Percentiles rank a stretch among this genome's conserved stretches.
Evolutionary conservation across 2,329 filamentous ascomycete species (phyloP).

Genomic region (Fusarium sp.): DNA sequence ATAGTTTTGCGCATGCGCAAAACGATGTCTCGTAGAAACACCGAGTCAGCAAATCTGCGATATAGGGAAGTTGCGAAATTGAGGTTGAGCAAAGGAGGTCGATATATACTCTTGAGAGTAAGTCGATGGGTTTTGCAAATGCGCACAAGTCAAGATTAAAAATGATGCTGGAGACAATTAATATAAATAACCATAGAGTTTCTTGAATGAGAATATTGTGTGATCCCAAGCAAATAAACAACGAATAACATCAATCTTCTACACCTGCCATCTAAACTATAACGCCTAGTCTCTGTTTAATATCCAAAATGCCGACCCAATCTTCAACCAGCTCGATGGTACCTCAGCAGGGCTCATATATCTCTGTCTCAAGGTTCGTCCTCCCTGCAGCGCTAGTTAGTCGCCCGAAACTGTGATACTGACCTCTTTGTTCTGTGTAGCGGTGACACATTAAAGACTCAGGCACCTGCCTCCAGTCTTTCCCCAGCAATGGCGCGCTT

Average conservation of each 20-base stretch:
- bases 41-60: neutral
- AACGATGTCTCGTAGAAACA: neutral
- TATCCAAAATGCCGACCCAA: neutral
- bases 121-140: neutral
- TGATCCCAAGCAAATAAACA: neutral
- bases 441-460: neutral
- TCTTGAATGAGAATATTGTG: neutral
- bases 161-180: neutral
- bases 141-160: neutral
- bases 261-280: neutral
- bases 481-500: slow-evolving; percentile 3
- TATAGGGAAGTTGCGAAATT: neutral
- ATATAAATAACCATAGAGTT: neutral
- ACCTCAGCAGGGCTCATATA: slow-evolving; percentile 5
- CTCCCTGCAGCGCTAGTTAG: neutral
- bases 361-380: slow-evolving; percentile 2
- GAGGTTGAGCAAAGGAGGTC: neutral
- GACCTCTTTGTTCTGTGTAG: neutral
- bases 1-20: slow-evolving; percentile 14
- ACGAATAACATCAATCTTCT: neutral
- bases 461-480: neutral
- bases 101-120: neutral
- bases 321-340: neutral
- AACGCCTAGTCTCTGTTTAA: no score
- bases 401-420: neutral